Evolutionary conservation across 495 filamentous ascomycete species (phyloP).

Genomic region (Aspergillus carlsbadensis): DNA sequence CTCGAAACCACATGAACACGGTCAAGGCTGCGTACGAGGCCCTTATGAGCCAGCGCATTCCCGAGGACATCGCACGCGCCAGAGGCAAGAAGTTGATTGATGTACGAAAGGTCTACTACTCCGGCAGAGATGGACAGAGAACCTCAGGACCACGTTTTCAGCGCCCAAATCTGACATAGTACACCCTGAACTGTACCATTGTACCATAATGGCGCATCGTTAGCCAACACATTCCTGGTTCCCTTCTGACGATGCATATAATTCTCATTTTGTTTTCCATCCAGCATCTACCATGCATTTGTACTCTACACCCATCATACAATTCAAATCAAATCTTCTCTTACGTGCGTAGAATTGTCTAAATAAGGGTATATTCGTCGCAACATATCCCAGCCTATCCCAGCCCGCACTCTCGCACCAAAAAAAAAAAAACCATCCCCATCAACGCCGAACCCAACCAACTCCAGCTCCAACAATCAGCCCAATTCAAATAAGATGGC

Average conservation of each 20-base stretch:
- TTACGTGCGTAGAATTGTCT: not conserved
- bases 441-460: not conserved
- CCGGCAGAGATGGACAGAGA: constrained; percentile 64
- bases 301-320: constrained; percentile 19
- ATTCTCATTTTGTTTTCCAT: constrained; percentile 25
- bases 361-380: constrained; percentile 2
- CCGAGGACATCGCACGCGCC: constrained; percentile 83
- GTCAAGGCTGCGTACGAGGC: constrained; percentile 87
- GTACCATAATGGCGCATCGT: constrained; percentile 22
- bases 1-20: constrained; percentile 93
- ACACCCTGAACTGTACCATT: constrained; percentile 18
- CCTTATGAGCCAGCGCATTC: constrained; percentile 75
- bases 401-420: too few relatives aligned
- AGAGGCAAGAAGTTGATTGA: constrained; percentile 93
- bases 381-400: too few relatives aligned
- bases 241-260: constrained; percentile 39
- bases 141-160: too few relatives aligned
- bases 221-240: constrained; percentile 14
- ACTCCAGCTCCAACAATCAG: not conserved
- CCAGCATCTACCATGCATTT: constrained; percentile 24
- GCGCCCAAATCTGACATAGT: not conserved
- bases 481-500: constrained; percentile 4
- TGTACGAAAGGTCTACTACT: constrained; percentile 96
- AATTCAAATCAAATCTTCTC: not conserved
- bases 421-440: too few relatives aligned